Evolutionary conservation across 169 alveolate genomes (phyloP).

Genomic region (Cyclospora cayetanensis): DNA sequence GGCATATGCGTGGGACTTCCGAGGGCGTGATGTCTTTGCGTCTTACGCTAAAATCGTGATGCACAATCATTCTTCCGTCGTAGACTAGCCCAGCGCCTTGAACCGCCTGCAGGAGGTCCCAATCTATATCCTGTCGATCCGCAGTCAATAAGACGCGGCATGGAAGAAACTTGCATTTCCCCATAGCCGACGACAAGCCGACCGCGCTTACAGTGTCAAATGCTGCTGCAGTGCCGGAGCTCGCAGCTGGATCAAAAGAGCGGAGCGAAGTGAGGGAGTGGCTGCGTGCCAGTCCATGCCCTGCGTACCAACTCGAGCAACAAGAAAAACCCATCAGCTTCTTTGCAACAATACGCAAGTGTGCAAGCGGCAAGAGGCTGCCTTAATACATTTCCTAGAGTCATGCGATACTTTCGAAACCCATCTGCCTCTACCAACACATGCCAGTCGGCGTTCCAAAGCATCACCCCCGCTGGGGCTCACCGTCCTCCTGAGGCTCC

Average conservation of each 20-base stretch:
- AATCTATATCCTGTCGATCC: slow-evolving; percentile 88
- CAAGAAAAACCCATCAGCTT: neutral
- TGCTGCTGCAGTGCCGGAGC: neutral
- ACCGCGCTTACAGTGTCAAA: neutral
- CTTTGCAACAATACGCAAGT: neutral
- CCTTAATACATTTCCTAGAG: neutral
- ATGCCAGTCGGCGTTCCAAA: neutral
- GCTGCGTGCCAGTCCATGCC: neutral
- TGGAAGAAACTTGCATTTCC: neutral
- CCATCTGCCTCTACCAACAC: too few species aligned
- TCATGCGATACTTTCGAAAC: too few species aligned
- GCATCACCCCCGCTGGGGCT: neutral
- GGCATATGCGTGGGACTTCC: too few species aligned
- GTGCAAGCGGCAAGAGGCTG: neutral
- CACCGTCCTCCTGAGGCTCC: neutral
- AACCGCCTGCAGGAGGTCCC: slow-evolving; percentile 86
- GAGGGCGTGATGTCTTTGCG: neutral
- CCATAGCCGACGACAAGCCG: too few species aligned
- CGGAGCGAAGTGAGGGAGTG: neutral
- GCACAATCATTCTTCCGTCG: slow-evolving; percentile 91
- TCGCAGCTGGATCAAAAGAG: neutral
- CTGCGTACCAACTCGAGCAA: neutral
- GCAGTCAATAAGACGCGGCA: slow-evolving; percentile 87
- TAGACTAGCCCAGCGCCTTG: slow-evolving; percentile 91
- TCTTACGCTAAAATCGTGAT: slow-evolving; percentile 79